Evolutionary conservation across 805 yeast species (phyloP).

Genomic region (Starmerella stigmatis): DNA sequence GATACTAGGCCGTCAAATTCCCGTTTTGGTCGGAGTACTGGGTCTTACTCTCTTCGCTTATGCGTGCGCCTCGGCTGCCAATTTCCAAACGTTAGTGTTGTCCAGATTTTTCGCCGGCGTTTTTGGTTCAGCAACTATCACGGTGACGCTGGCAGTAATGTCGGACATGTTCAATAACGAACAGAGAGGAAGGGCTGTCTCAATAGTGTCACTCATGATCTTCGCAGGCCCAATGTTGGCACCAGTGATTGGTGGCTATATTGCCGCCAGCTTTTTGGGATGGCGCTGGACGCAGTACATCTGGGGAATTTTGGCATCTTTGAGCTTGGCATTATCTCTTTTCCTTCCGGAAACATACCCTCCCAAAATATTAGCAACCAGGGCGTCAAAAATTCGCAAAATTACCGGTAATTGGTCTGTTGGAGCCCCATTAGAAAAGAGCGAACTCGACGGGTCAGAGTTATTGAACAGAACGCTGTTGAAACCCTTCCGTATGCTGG

Average conservation of each 20-base stretch:
- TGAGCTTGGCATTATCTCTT: constrained; percentile 32
- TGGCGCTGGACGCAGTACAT: constrained; percentile 51
- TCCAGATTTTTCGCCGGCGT: constrained; percentile 73
- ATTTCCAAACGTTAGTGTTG: constrained; percentile 35
- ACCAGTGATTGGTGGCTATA: constrained; percentile 38
- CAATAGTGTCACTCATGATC: constrained; percentile 14
- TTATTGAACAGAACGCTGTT: constrained; percentile 51
- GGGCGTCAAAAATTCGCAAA: constrained; percentile 58
- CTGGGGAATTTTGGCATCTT: constrained; percentile 35
- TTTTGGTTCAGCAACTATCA: constrained; percentile 57
- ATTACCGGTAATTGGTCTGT: constrained; percentile 73
- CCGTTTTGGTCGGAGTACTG: constrained; percentile 42
- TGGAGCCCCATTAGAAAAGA: constrained; percentile 81
- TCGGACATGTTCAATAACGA: constrained; percentile 18
- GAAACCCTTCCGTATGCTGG: constrained; percentile 59
- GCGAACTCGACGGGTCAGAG: constrained; percentile 45
- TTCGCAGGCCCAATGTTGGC: constrained; percentile 23
- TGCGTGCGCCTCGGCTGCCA: constrained; percentile 20
- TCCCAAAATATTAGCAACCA: constrained; percentile 44
- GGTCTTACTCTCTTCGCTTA: constrained; percentile 24
- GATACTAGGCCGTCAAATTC: constrained; percentile 54
- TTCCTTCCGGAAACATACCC: constrained; percentile 34
- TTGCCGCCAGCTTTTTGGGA: constrained; percentile 63
- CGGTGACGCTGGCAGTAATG: constrained; percentile 17
- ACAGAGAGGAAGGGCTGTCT: constrained; percentile 18